Evolutionary conservation across 2,329 filamentous ascomycete genomes (phyloP), one percentile per base, ranked within the genome.

Genomic region (Penicillium nordicum): DNA sequence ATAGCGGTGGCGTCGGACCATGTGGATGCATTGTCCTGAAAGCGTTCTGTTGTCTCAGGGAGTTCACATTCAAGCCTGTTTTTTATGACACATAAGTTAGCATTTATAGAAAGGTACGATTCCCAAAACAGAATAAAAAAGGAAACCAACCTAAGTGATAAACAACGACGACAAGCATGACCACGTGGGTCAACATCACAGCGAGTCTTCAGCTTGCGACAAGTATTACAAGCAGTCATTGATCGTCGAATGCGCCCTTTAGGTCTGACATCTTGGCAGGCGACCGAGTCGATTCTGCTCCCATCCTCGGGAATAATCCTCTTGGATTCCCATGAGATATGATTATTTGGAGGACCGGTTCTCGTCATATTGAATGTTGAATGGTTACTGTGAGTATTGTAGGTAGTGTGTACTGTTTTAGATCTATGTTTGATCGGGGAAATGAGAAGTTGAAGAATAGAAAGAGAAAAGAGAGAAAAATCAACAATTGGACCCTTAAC

Each of bases 181-280:
- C 68, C 69, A 12, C 70, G 68, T 8, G 70, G 69, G 59, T 72
- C 70, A 34, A 72, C 50, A 53, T 73, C 70, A 45, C 70, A 73
- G n/a, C 70, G 64, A 30, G 70, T 73, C 57, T 73, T 73, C 49
- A 73, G 65, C 63, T 73, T 73, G 55, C 70, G 70, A 52, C 70
- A 73, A 21, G 70, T 73, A 61, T 73, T 69, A 61, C 70, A 73
- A 8, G 70, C 70, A 18, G 70, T 73, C 70, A 72, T 72, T 10
- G 70, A 72, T 29, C 70, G 70, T 42, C 70, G 69, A 36, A 73
- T 72, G 14, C 70, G 69, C 23, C 67, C 68, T 51, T 69, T 67
- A 11, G 69, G 69, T 23, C 69, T 67, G 11, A 52, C 42, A 50
- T 70, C 68, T 25, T 67, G 64, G 45, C 61, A 60, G 14, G 49